Percentiles rank a stretch among this genome's conserved stretches.
phyloP scores from a whole-genome alignment of 2,329 filamentous ascomycete genomes.

The Cyphellophora attinorum region DNA sequence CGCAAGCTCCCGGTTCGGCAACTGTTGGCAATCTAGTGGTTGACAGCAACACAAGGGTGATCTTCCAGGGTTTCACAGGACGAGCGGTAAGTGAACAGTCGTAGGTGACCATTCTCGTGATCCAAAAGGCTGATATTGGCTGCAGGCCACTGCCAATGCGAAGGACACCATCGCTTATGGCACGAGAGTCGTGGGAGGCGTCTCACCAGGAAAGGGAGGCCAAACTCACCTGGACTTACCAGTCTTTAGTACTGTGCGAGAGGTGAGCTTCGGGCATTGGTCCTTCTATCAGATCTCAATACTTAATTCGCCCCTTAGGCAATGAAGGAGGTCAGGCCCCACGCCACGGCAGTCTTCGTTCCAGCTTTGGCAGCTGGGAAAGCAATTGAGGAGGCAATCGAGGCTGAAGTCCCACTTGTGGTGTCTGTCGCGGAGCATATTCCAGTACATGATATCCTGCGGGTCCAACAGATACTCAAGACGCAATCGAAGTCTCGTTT shows the following conservation, averaged over 20 bases:
- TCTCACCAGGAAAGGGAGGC: not conserved
- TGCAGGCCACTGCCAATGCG: conserved; percentile 1
- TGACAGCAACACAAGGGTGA: conserved; percentile 1
- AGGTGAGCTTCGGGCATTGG: no score
- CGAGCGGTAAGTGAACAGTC: not conserved
- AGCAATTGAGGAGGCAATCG: conserved; percentile 1
- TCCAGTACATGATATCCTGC: conserved; percentile 2
- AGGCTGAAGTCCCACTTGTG: conserved; percentile 1
- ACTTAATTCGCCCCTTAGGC: no score
- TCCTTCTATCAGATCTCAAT: no score
- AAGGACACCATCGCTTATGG: conserved; percentile 1
- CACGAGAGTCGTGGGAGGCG: conserved; percentile 1
- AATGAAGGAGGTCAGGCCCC: not conserved
- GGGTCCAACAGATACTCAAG: not conserved
- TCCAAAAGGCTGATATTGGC: no score
- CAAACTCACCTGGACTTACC: not conserved
- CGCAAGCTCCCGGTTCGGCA: not conserved
- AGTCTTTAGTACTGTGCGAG: conserved; percentile 1
- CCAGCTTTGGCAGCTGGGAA: not conserved
- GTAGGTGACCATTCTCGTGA: no score
- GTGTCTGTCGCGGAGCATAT: conserved; percentile 2
- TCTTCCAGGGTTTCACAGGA: conserved; percentile 2
- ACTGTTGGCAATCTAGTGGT: not conserved
- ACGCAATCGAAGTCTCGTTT: conserved; percentile 2
- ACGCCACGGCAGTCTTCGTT: conserved; percentile 2